Evolutionary conservation across 331 rosid genomes (phyloP), one percentile per base, ranked within the genome.

Genomic region (Phaseolus coccineus): DNA sequence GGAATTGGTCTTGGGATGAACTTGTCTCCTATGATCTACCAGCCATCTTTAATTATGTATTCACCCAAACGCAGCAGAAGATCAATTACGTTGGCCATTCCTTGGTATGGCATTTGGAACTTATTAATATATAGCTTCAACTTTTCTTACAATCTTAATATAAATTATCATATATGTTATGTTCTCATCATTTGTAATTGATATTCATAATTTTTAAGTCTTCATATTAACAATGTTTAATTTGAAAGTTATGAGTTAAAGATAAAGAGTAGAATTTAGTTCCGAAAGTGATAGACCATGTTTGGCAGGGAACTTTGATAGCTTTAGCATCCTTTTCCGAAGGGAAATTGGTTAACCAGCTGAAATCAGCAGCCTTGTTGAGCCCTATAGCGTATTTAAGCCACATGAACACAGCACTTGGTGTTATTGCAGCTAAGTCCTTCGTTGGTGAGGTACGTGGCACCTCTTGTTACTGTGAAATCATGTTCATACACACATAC

Each of bases 1-100:
- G 98, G 99, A 52, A 91, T 39, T 96, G 98, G 98, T 87, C 97
- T 0, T 96, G 90, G 90, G 99, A 96, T 67, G 97, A 96, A 72
- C 77, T 96, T 15, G 92, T 82, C 42, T 10, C 74, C 40, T 90
- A 83, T 73, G 99, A 96, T 79, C 84, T 96, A 31, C 98, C 98
- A 0, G 98, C 98, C 3, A 80, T 89, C 56, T 93, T 96, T 66
- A 85, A 93, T 75, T 82, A 76, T 53, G 94, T 96, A 59, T 81
- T 55, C 69, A 77, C 55, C 64, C 83, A 89, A 87, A 90, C 99
- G 1, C 88, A 88, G 47, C 96, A 87, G 73, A 96, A 93, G 91
- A 83, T 93, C 78, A 70, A 93, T 73, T 96, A 96, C 64, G 81
- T 96, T 8, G 99, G 98, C 47, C 99, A 96, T 82, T 96, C 99